Conservation (phyloP, 2,329 filamentous ascomycete species). For the Lecanosticta acicola region DNA sequence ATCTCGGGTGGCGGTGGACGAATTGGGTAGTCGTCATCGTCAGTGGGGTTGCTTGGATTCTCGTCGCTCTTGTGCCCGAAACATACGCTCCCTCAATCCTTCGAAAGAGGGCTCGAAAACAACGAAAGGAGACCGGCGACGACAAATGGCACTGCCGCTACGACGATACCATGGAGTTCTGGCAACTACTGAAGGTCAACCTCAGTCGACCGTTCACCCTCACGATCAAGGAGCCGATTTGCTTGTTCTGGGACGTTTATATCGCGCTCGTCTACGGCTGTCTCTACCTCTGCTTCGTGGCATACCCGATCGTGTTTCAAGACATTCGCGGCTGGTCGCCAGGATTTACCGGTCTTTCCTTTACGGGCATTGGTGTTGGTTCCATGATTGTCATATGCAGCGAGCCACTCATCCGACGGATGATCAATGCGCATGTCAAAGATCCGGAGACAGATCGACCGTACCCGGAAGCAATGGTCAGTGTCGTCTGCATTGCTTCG, state of each 20-base stretch:
- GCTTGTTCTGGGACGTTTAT: conserved; percentile 68
- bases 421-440: conserved; percentile 70
- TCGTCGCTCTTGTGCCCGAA: conserved; percentile 61
- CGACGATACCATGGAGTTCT: conserved; percentile 63
- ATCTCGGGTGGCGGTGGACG: conserved; percentile 82
- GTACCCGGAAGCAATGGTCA: conserved; percentile 73
- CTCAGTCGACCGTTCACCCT: conserved; percentile 72
- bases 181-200: conserved; percentile 65
- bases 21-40: conserved; percentile 76
- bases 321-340: conserved; percentile 70
- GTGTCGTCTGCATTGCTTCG: conserved; percentile 71
- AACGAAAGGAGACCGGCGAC: conserved; percentile 64
- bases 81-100: conserved; percentile 70
- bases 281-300: conserved; percentile 83
- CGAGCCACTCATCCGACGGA: conserved; percentile 64
- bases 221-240: conserved; percentile 77
- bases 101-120: conserved; percentile 57
- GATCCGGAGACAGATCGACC: conserved; percentile 70
- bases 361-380: conserved; percentile 64
- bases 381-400: conserved; percentile 46
- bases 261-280: conserved; percentile 77
- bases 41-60: conserved; percentile 54
- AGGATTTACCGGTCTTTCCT: conserved; percentile 69
- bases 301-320: conserved; percentile 79
- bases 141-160: conserved; percentile 73